Base-by-base conservation (phyloP, 2,329 filamentous ascomycete genomes). In the Botrytis tulipae region DNA sequence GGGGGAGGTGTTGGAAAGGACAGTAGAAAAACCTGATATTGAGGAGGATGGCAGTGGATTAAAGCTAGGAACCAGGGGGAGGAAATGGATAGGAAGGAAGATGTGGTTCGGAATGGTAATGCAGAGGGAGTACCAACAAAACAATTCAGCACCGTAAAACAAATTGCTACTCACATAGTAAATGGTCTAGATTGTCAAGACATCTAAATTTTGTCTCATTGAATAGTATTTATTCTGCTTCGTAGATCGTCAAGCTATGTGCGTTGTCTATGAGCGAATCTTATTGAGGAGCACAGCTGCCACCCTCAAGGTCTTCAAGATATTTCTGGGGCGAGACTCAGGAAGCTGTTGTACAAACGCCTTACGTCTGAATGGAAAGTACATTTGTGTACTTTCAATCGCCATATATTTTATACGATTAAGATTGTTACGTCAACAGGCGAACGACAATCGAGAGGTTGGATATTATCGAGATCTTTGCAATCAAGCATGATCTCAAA, bases 51-150 rank as follows among this genome's bases (percentile, higher is more conserved):
- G 66, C 4, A 40, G 86, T 57, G 44, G 91, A 85, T 86, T 87
- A 77, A 82, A 81, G 67, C 83, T 92, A 63, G 90, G 92, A 3
- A 83, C 84, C 72, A 86, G 90, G 54, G 89, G 90, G 40, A 83
- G 82, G 78, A 91, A 92, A 74, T 93, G 90, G 90, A 84, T 91
- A 77, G 88, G 81, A 77, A 85, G 85, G 62, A 84, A 80, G 66
- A 86, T 87, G 72, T 89, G 87, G 86, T 86, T 86, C 82, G 86
- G 85, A 4, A 81, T 84, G 20, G 82, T 86, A 71, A 85, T 88
- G 77, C 82, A 82, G 74, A 57, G 70, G 18, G 42, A 51, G 16
- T 9, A 18, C 9, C 32, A 40, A 51, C 29, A 29, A 25, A 51
- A 51, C 2, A 46, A 29, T 29, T 32, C 4, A 51, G 42, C 25